phyloP scores from a whole-genome alignment of 495 filamentous ascomycete genomes.

The Usnea hakonensis region DNA sequence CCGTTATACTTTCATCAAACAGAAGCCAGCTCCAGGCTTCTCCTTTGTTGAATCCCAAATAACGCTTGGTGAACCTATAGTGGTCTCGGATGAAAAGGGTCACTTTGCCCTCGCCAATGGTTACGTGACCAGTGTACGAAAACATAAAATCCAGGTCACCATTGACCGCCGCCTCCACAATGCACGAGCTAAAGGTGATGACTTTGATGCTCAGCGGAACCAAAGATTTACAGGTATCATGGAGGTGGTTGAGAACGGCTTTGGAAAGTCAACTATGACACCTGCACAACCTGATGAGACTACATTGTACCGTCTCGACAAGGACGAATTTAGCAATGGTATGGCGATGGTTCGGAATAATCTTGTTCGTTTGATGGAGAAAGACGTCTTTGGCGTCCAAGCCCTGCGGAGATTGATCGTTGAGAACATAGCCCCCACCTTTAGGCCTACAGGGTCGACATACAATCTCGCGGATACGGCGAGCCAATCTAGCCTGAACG shows the following conservation, averaged over 20 bases:
- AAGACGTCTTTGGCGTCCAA: constrained; percentile 61
- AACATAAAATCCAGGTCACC: constrained; percentile 68
- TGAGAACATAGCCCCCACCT: constrained; percentile 60
- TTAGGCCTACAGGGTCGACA: constrained; percentile 56
- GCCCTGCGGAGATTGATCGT: constrained; percentile 72
- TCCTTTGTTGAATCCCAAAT: constrained; percentile 90
- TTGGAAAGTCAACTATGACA: constrained; percentile 22
- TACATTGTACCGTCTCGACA: constrained; percentile 77
- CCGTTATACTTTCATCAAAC: constrained; percentile 72
- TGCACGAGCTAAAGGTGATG: constrained; percentile 61
- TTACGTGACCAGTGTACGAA: constrained; percentile 69
- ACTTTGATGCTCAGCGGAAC: constrained; percentile 67
- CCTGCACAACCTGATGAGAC: constrained; percentile 47
- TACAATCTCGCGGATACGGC: constrained; percentile 44
- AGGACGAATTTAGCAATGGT: constrained; percentile 96
- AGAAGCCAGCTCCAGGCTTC: constrained; percentile 46
- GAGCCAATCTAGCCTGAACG: constrained; percentile 57
- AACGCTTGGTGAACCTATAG: constrained; percentile 81
- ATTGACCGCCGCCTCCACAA: constrained; percentile 86
- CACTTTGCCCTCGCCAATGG: constrained; percentile 93
- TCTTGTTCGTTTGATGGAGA: constrained; percentile 82
- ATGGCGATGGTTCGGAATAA: constrained; percentile 95
- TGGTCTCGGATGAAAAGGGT: constrained; percentile 90
- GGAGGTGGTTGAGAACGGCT: constrained; percentile 59
- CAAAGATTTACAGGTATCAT: constrained; percentile 88